Conservation (phyloP, 306 rosid species). For the Cicer judaicum region DNA sequence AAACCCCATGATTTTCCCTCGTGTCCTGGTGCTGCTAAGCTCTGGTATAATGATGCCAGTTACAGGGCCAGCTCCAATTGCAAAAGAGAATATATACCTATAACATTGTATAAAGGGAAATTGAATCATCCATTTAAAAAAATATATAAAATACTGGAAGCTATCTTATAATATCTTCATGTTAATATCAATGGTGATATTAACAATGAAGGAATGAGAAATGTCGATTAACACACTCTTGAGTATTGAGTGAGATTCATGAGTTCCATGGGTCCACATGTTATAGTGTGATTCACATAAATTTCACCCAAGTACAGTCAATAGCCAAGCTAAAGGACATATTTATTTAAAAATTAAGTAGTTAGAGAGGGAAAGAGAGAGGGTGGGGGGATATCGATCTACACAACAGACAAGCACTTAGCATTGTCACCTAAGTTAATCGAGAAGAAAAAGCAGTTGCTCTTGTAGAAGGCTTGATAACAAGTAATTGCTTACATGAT, state of each 20-base stretch:
- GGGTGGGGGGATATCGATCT: background rate
- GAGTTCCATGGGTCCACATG: background rate
- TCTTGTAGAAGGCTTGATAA: constrained; percentile 11
- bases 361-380: background rate
- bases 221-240: background rate
- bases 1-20: constrained; percentile 90
- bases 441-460: background rate
- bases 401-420: background rate
- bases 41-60: constrained; percentile 90
- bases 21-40: constrained; percentile 82
- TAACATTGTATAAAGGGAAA: constrained; percentile 29
- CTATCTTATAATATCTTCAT: constrained; percentile 7
- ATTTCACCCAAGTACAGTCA: background rate
- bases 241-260: background rate
- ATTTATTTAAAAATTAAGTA: constrained; percentile 3
- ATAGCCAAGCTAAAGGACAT: background rate
- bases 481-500: constrained; percentile 63
- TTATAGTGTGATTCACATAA: background rate
- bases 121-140: constrained; percentile 9
- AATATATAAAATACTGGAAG: constrained; percentile 15
- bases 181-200: constrained; percentile 1
- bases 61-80: constrained; percentile 91
- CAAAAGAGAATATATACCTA: constrained; percentile 86
- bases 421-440: constrained; percentile 2
- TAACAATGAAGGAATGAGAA: constrained; percentile 31